These are phyloP conservation scores for Tolypocladium album DNA, from an alignment of 2,329 filamentous ascomycete species.

Conservation along the genomic window DNA sequence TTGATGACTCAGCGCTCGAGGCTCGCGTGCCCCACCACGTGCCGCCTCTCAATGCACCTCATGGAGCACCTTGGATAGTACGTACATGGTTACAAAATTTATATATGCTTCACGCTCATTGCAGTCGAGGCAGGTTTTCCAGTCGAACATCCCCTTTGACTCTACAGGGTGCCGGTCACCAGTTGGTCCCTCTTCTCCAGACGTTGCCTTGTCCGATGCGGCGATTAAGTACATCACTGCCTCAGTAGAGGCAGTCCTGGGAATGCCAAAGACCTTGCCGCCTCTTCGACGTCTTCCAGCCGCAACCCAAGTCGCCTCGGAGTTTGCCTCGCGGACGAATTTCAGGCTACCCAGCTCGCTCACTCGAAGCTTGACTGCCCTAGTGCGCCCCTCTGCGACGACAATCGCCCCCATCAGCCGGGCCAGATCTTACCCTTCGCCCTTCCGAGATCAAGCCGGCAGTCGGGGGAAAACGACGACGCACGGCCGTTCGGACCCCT, in stretches of 20 bases:
- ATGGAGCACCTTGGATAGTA: not conserved
- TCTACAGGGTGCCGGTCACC: not conserved
- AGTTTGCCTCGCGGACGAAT: not conserved
- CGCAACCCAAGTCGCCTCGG: constrained; percentile 7
- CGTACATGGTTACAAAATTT: not conserved
- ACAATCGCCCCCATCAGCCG: constrained; percentile 1
- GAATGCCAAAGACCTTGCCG: constrained; percentile 18
- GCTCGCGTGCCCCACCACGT: constrained; percentile 1
- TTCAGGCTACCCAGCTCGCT: not conserved
- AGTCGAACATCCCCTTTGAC: not conserved
- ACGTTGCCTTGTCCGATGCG: constrained; percentile 7
- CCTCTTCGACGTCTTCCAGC: constrained; percentile 7
- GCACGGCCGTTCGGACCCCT: not conserved
- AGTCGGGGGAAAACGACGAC: not conserved
- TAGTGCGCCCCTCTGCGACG: constrained; percentile 5
- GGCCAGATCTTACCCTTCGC: constrained; percentile 3
- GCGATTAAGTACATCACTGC: constrained; percentile 9
- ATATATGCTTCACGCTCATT: not conserved
- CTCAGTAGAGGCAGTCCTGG: constrained; percentile 10
- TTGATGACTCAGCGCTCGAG: constrained; percentile 23
- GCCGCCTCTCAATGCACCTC: not conserved
- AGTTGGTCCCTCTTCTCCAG: not conserved
- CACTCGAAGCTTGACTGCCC: constrained; percentile 7
- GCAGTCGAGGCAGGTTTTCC: not conserved
- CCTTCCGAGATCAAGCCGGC: not conserved